Evolutionary conservation across 108 stramenopile genomes (phyloP).

Genomic region (Discostella stelligeroides): DNA sequence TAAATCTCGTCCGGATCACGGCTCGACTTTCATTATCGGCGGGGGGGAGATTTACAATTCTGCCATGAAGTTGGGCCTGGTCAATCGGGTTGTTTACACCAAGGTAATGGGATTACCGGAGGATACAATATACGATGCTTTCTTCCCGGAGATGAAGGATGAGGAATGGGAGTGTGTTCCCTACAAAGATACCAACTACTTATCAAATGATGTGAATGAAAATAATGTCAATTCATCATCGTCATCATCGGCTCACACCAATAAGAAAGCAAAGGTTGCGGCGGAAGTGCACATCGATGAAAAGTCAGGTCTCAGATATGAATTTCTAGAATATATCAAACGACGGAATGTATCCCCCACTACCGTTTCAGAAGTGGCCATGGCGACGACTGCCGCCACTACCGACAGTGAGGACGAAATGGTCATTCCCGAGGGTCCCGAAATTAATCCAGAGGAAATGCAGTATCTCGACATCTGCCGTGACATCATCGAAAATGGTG

Average conservation of each 20-base stretch:
- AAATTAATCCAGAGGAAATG: slow-evolving; percentile 86
- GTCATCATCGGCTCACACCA: slow-evolving; percentile 6
- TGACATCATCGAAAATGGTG: slow-evolving; percentile 93
- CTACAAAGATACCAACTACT: slow-evolving; percentile 26
- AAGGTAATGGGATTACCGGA: slow-evolving; percentile 62
- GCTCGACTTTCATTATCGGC: slow-evolving; percentile 92
- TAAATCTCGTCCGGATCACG: slow-evolving; percentile 50
- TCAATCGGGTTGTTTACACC: slow-evolving; percentile 73
- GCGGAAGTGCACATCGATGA: slow-evolving; percentile 47
- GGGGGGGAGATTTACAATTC: slow-evolving; percentile 90
- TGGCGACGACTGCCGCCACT: slow-evolving; percentile 5
- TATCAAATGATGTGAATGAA: slow-evolving; percentile 16
- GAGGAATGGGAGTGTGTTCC: slow-evolving; percentile 62
- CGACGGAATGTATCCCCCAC: neutral
- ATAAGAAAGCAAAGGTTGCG: slow-evolving; percentile 38
- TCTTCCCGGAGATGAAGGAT: slow-evolving; percentile 65
- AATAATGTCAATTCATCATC: slow-evolving; percentile 1
- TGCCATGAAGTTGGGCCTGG: slow-evolving; percentile 73
- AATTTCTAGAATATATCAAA: slow-evolving; percentile 64
- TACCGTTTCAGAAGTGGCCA: neutral
- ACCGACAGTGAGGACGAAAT: slow-evolving; percentile 4
- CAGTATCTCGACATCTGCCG: slow-evolving; percentile 95
- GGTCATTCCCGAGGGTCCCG: slow-evolving; percentile 46
- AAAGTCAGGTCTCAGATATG: slow-evolving; percentile 62
- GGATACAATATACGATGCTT: slow-evolving; percentile 74